Evolutionary conservation across 352 stramenopile genomes (phyloP), one percentile per base, ranked within the genome.

Genomic region (Phytophthora niederhauseri): DNA sequence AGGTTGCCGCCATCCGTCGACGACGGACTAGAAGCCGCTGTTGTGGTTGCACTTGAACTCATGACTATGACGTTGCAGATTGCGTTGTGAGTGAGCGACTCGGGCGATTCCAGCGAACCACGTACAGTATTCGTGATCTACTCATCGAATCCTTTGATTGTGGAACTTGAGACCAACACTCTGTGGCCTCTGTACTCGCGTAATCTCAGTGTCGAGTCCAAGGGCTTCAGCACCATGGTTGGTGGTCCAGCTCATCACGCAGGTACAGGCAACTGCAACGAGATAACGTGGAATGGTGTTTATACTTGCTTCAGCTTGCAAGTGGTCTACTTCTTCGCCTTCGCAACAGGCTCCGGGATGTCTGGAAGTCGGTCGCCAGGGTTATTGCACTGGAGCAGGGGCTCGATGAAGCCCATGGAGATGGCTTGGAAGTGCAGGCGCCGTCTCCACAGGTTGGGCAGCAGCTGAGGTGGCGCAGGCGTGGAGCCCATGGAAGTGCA

Each of bases 401-500:
- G 75, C 65, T 82, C 66, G 17, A 79, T 57, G 30, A 83, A 69
- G 38, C 71, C 67, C 72, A 86, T 81, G 2, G 76, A 81, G 41
- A 87, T 76, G 52, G 78, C 79, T 57, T 77, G 68, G 57, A 84
- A 90, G 64, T 86, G 78, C 49, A 78, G 55, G 0, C 77, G 67
- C 9, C 77, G 68, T 41, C 79, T 72, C 67, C 70, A 85, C 36
- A 87, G 36, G 36, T 78, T 70, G 41, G 68, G 56, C 45, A 80
- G 61, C 17, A 90, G 43, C 41, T 70, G 52, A 12, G 62, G 34
- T 19, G 79, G 73, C 26, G 61, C 70, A 4, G 70, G 68, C 12
- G 70, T 77, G n/a, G 79, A n/a, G n/a, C n/a, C n/a, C n/a, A n/a
- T 77, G 68, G 57, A 84, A 90, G 64, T 86, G 78, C 49, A 78